Evolutionary conservation across 805 yeast genomes (phyloP).

Genomic region (Saturnispora halmiae): DNA sequence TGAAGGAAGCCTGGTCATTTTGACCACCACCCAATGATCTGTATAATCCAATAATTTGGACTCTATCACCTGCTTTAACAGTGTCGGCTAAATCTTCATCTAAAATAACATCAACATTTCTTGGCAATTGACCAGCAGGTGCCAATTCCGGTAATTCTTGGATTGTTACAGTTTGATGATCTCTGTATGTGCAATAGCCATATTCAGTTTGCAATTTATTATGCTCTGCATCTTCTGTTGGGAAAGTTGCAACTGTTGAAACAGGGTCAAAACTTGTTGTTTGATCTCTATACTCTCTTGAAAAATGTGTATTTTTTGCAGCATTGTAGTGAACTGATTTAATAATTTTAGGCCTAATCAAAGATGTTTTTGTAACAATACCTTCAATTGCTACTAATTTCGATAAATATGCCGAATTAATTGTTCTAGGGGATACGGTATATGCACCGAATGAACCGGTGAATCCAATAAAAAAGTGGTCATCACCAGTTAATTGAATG

Average conservation of each 20-base stretch:
- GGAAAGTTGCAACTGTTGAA: conserved; percentile 77
- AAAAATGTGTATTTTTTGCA: conserved; percentile 71
- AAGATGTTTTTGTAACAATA: conserved; percentile 86
- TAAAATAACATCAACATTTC: conserved; percentile 84
- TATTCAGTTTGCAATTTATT: conserved; percentile 83
- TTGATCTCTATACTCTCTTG: conserved; percentile 87
- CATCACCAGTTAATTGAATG: conserved; percentile 47
- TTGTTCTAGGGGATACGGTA: conserved; percentile 78
- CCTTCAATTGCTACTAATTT: conserved; percentile 87
- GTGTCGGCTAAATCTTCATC: conserved; percentile 91
- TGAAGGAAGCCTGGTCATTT: conserved; percentile 55
- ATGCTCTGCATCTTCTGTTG: conserved; percentile 88
- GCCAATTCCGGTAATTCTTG: conserved; percentile 98
- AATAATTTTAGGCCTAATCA: conserved; percentile 85
- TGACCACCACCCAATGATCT: conserved; percentile 80
- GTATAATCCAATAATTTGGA: conserved; percentile 89
- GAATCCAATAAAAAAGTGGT: conserved; percentile 67
- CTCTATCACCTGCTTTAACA: conserved; percentile 93
- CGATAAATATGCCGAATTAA: conserved; percentile 67
- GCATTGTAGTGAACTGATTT: conserved; percentile 92
- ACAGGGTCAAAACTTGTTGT: conserved; percentile 84
- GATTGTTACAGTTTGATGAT: conserved; percentile 85
- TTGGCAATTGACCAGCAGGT: conserved; percentile 95
- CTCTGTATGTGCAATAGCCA: conserved; percentile 86
- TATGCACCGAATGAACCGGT: conserved; percentile 89